phyloP scores from a whole-genome alignment of 2,329 filamentous ascomycete species.

The Penicillium nordicum region DNA sequence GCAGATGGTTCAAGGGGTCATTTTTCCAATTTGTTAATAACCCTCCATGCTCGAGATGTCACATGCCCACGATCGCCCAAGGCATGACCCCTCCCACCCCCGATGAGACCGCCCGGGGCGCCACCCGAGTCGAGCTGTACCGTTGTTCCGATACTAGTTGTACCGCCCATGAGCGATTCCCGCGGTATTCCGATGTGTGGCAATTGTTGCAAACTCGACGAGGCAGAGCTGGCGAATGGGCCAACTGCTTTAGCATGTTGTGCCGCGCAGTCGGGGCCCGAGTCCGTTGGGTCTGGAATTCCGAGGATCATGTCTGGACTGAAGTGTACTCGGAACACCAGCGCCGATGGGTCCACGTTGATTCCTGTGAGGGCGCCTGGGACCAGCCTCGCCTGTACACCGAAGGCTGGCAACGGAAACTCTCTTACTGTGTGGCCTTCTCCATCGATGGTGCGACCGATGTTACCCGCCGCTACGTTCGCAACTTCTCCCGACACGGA shows the following conservation, averaged over 20 bases:
- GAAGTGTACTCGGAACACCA: conserved; percentile 95
- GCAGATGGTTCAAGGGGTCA: conserved; percentile 87
- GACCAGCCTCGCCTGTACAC: conserved; percentile 90
- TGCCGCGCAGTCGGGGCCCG: conserved; percentile 87
- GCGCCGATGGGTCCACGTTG: conserved; percentile 93
- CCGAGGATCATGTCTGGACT: conserved; percentile 96
- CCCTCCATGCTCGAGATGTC: conserved; percentile 76
- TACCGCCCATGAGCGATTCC: conserved; percentile 79
- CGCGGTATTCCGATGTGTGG: conserved; percentile 93
- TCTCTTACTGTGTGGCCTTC: conserved; percentile 96
- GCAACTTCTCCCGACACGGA: conserved; percentile 54
- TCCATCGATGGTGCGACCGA: conserved; percentile 77
- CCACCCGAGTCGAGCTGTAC: conserved; percentile 84
- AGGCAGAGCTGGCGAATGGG: conserved; percentile 91
- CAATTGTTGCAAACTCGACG: conserved; percentile 79
- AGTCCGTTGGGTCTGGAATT: conserved; percentile 97
- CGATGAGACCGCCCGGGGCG: conserved; percentile 85
- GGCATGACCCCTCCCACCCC: conserved; percentile 81
- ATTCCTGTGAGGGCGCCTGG: conserved; percentile 91
- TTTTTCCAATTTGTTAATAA: conserved; percentile 99
- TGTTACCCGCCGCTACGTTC: conserved; percentile 64
- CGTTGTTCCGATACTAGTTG: conserved; percentile 75
- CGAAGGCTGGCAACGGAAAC: conserved; percentile 93
- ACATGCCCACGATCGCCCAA: conserved; percentile 75
- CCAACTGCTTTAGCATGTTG: conserved; percentile 98